Evolutionary conservation across 2,329 filamentous ascomycete genomes (phyloP), one percentile per base, ranked within the genome.

Genomic region (Exophiala spinifera): DNA sequence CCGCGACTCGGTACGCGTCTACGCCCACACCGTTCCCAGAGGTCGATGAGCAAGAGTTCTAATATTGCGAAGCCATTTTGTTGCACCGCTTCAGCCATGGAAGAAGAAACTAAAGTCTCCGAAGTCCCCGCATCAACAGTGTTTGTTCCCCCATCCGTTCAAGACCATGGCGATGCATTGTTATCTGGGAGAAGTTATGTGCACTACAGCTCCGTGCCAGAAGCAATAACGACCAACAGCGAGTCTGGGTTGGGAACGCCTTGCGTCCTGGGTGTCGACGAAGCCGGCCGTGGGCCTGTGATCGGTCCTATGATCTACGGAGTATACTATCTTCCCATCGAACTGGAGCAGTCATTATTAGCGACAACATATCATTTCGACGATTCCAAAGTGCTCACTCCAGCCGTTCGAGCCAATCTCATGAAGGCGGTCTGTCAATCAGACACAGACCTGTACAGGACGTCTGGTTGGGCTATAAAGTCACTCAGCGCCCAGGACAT

Each of bases 271-370:
- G 92, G 92, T 59, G 87, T 97, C 47, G 92, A 97, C 70, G 92
- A 97, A 77, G 92, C 92, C 63, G 92, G 92, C 43, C 84, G 92
- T 66, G 92, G 92, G 1, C 92, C 92, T 20, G 92, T 96, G n/a
- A 81, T 97, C 11, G 92, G 81, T 21, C 84, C 82, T 15, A 87
- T 85, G 84, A 81, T 87, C 49, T 86, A 86, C 69, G 80, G 76
- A 46, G 75, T 83, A 31, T 88, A 95, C 61, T 95, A 95, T 48
- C 71, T 89, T 1, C 79, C 84, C 0, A 76, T 84, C 23, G 81
- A 86, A 21, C 69, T 78, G 33, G 80, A 86, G 59, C 84, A 86
- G 67, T 80, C 87, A 1, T 83, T 96, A 23, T 84, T 97, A 19
- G 87, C 89, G 48, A 73, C 82, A 33, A 83, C 84, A 3, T 87